Base-by-base conservation (phyloP, 352 stramenopile genomes). In the Phytophthora colocasiae region DNA sequence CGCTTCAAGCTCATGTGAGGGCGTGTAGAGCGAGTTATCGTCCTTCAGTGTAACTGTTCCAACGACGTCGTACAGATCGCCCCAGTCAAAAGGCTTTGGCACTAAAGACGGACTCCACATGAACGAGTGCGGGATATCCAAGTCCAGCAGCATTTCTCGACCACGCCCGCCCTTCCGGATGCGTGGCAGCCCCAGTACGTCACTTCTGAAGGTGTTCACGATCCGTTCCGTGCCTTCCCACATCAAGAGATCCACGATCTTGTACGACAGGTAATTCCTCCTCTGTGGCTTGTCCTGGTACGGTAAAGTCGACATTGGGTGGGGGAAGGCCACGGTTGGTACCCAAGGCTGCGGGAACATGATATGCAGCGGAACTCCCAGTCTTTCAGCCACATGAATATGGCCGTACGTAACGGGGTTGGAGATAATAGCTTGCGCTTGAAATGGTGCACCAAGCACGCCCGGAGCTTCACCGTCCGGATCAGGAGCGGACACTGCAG, bases 381-480 rank as follows among this genome's bases (percentile, higher is more conserved):
- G 77, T 26, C 85, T 85, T 69, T 98, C 93, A 1, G 91, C 93
- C 6, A 97, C 91, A 69, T 98, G 91, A 46, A 97, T 90, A 70
- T 98, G 92, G 17, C 89, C 92, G 38, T 97, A 96, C 22, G 81
- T 87, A 1, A 96, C 89, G 4, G 93, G 93, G 65, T 98, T 98
- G 17, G 90, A 87, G 71, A 98, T 98, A 41, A 98, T 96, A 10
- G 90, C 91, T 65, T 98, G 75, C 0, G 92, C 91, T 36, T 81
- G 81, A 66, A 97, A 98, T 1, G 84, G 69, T 17, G 48, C 50
- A 4, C 72, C 75, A 17, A 46, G 70, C 11, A 78, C 46, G 3
- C 77, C 75, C 0, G 54, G 51, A 1, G 75, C 80, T 17, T 74
- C 41, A 12, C 70, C 82, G 27, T 96, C 73, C 1, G 91, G 91